Base-by-base conservation (phyloP, 2,329 filamentous ascomycete genomes). In the Neofusicoccum ribis region DNA sequence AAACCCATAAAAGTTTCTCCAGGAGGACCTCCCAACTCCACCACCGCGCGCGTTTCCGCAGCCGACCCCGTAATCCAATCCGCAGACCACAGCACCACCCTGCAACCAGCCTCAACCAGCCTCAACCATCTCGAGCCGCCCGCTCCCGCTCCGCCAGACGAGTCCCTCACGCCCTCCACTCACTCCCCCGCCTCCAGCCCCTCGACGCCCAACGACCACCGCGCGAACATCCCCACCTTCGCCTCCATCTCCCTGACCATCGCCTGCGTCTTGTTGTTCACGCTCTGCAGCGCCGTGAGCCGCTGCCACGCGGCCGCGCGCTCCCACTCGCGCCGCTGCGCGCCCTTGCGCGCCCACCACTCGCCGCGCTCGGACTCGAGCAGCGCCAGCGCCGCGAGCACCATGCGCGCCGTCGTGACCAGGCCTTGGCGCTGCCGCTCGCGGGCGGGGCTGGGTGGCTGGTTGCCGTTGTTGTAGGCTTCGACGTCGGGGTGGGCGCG, bases 201-300 rank as follows among this genome's bases (percentile, higher is more conserved):
- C 37, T 39, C 37, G 11, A 59, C 20, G 2, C 14, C 46, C 20
- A 65, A 20, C 17, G n/a, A 37, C 62, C 63, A 65, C 31, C 63
- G 36, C 14, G 23, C 62, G 27, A 60, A 65, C 47, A 54, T 20
- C 2, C 63, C 65, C 27, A 67, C 11, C 46, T 39, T 39, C 11
- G 54, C 54, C 37, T 43, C 34, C 63, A 61, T 65, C 8, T 67
- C 65, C 31, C 36, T 47, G 15, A 49, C 17, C 65, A 67, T 67
- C 8, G 43, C 54, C 4, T 4, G 4, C 39, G 34, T 23, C 17
- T 54, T 65, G 27, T 47, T 54, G 46, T 67, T 62, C 12, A 62
- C 27, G 36, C 56, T 11, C 3, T 67, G 36, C 14, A 61, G 54
- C 8, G 5, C 9, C 39, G 44, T 60, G 6, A 61, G 44, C 47